Evolutionary conservation across 441 rosid genomes (phyloP).

Genomic region (Pelargonium myrrhifolium): DNA sequence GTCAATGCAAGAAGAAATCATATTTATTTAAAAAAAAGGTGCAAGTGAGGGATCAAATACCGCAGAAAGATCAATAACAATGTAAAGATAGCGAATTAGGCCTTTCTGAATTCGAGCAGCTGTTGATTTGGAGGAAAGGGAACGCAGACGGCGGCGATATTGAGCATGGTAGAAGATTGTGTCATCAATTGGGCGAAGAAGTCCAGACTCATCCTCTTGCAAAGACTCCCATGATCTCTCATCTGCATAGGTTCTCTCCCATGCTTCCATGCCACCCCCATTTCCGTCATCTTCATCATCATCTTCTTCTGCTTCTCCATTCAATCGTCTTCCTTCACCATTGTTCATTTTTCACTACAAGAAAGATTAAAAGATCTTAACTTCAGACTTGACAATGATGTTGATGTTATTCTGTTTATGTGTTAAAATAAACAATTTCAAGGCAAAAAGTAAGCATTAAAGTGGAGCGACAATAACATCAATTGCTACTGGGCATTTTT

Average conservation of each 20-base stretch:
- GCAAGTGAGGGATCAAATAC: constrained; percentile 25
- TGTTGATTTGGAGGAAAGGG: constrained; percentile 38
- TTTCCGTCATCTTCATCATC: constrained; percentile 58
- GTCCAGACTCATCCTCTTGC: constrained; percentile 86
- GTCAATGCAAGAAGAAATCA: neutral
- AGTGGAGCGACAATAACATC: neutral
- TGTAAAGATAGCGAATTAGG: constrained; percentile 74
- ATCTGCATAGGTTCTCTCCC: constrained; percentile 75
- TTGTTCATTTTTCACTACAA: constrained; percentile 31
- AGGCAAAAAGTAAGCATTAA: neutral
- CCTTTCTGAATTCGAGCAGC: constrained; percentile 81
- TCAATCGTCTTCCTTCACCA: constrained; percentile 31
- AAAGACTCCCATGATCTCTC: constrained; percentile 89
- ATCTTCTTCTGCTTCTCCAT: constrained; percentile 42
- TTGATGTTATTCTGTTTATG: neutral
- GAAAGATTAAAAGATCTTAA: neutral
- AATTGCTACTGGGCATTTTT: too few species aligned
- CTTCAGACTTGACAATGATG: neutral
- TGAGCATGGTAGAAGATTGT: constrained; percentile 64
- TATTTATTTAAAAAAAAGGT: too few species aligned
- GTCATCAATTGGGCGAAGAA: constrained; percentile 73
- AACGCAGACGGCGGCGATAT: constrained; percentile 61
- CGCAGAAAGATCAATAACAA: constrained; percentile 78
- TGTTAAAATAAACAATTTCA: neutral
- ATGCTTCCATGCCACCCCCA: constrained; percentile 52